Conservation (phyloP, 495 filamentous ascomycete genomes). For the Thermochaetoides thermophila region DNA sequence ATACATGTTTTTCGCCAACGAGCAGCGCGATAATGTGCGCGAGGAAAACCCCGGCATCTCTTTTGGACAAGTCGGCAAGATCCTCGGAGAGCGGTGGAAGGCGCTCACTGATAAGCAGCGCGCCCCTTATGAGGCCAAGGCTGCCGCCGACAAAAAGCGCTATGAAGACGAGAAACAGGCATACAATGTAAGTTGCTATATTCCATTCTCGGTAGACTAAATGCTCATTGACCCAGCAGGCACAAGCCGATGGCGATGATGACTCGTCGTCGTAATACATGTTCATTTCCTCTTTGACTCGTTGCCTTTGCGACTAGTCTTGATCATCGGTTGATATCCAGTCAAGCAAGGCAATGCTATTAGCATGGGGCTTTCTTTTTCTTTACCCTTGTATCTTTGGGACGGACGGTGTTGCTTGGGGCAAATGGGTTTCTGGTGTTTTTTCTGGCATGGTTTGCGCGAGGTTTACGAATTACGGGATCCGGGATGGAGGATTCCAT, state of each 20-base stretch:
- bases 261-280: conserved; percentile 23
- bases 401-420: conserved; percentile 29
- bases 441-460: conserved; percentile 19
- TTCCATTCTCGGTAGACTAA: no score
- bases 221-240: conserved; percentile 12
- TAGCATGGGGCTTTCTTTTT: conserved; percentile 10
- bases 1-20: conserved; percentile 99
- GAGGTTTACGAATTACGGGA: conserved; percentile 17
- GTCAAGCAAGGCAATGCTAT: conserved; percentile 11
- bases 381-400: conserved; percentile 30
- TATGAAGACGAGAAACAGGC: conserved; percentile 94
- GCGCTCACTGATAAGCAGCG: conserved; percentile 77
- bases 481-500: conserved; percentile 9
- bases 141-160: conserved; percentile 90
- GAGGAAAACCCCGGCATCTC: conserved; percentile 96
- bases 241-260: conserved; percentile 35
- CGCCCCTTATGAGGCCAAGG: conserved; percentile 88
- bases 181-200: conserved; percentile 59
- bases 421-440: conserved; percentile 22
- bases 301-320: conserved; percentile 19
- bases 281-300: conserved; percentile 17
- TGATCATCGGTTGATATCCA: conserved; percentile 15
- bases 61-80: conserved; percentile 96
- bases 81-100: conserved; percentile 97
- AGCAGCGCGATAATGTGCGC: conserved; percentile 93